phyloP scores from a whole-genome alignment of 306 rosid species.

The Sicyos edulis region DNA sequence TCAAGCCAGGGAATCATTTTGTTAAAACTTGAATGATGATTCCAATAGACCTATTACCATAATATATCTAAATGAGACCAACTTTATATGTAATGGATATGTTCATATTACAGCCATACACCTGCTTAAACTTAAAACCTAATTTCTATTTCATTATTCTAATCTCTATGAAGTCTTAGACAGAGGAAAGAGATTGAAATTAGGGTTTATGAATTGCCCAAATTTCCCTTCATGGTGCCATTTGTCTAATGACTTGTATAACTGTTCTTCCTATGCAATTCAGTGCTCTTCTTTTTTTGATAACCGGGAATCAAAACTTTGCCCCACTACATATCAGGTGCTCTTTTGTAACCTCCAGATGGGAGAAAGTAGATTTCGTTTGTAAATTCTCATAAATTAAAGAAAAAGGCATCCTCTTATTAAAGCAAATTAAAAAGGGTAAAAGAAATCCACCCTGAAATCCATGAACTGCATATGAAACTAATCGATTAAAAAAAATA shows the following conservation, averaged over 20 bases:
- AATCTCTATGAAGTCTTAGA: background rate
- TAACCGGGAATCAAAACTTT: too few species aligned
- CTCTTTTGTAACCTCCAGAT: background rate
- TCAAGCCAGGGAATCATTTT: background rate
- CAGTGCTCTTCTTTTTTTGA: background rate
- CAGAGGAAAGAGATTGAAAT: background rate
- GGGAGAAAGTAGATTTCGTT: background rate
- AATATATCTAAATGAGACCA: background rate
- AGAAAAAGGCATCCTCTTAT: constrained; percentile 5
- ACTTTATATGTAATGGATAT: background rate
- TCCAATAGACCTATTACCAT: background rate
- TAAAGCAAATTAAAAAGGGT: background rate
- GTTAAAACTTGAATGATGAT: background rate
- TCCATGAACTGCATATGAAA: background rate
- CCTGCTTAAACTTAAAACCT: background rate
- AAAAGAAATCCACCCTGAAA: background rate
- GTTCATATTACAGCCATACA: background rate
- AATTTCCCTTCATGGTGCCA: background rate
- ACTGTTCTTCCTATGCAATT: background rate
- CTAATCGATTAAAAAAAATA: background rate
- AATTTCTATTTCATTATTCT: background rate
- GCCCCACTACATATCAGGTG: too few species aligned
- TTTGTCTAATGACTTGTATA: background rate
- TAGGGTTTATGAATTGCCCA: background rate
- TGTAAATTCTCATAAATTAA: background rate